Conservation (phyloP, 2,329 filamentous ascomycete species). For the Beauveria australis region DNA sequence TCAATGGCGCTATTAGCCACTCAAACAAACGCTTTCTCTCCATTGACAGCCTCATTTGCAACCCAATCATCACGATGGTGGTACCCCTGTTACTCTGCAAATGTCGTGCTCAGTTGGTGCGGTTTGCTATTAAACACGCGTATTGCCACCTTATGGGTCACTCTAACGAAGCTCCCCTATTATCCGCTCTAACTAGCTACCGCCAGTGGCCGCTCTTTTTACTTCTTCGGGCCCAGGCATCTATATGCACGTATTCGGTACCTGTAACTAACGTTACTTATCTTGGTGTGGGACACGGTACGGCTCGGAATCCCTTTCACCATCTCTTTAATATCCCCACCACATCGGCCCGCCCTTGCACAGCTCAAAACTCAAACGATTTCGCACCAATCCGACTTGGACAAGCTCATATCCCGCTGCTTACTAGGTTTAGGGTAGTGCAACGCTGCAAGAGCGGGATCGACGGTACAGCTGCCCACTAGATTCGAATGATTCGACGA, state of each 20-base stretch:
- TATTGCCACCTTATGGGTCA: background rate
- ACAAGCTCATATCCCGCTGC: background rate
- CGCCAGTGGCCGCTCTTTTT: background rate
- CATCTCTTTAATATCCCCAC: constrained; percentile 6
- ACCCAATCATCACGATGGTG: background rate
- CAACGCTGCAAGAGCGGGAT: background rate
- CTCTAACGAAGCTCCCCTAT: background rate
- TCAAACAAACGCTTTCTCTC: background rate
- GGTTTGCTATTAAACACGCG: background rate
- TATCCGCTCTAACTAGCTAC: background rate
- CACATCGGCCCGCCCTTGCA: constrained; percentile 8
- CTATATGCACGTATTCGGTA: background rate
- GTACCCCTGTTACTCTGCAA: background rate
- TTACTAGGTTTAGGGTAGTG: constrained; percentile 2
- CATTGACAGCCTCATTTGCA: background rate
- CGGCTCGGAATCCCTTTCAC: constrained; percentile 14
- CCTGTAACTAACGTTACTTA: background rate
- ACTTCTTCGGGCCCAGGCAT: background rate
- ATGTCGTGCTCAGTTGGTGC: background rate
- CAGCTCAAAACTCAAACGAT: constrained; percentile 3
- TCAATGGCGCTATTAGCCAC: background rate
- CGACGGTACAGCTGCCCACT: background rate
- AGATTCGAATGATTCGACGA: background rate
- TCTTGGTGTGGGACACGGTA: constrained; percentile 14
- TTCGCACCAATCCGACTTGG: background rate